These are phyloP conservation scores for Paecilomyces fulvus DNA, from an alignment of 2,329 filamentous ascomycete species.

Conservation along the genomic window DNA sequence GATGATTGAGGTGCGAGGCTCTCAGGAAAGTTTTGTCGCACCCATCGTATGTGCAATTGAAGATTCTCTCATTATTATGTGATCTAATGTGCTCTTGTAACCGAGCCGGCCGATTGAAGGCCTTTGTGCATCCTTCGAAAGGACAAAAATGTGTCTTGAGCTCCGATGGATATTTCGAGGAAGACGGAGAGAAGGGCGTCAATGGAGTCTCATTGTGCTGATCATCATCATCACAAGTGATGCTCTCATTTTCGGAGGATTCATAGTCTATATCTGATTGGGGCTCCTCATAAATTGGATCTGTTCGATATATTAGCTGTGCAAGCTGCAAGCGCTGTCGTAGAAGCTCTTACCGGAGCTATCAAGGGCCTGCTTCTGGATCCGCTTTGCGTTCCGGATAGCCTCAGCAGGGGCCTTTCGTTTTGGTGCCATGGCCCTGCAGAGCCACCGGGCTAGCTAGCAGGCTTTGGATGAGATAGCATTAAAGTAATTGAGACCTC, in stretches of 20 bases:
- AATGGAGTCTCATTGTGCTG: slow-evolving; percentile 38
- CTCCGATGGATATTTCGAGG: slow-evolving; percentile 50
- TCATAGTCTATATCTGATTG: slow-evolving; percentile 27
- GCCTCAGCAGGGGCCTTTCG: slow-evolving; percentile 23
- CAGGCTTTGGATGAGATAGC: neutral
- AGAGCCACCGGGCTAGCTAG: neutral
- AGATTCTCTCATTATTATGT: slow-evolving; percentile 78
- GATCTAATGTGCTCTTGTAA: slow-evolving; percentile 72
- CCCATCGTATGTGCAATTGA: slow-evolving; percentile 57
- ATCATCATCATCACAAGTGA: slow-evolving; percentile 16
- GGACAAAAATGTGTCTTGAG: slow-evolving; percentile 71
- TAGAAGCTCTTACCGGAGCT: slow-evolving; percentile 18
- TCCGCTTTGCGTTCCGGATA: slow-evolving; percentile 20
- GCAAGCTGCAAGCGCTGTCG: slow-evolving; percentile 24
- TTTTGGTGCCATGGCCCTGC: slow-evolving; percentile 26
- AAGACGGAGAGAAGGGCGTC: slow-evolving; percentile 44
- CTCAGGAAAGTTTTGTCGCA: slow-evolving; percentile 83
- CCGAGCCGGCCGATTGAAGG: slow-evolving; percentile 78
- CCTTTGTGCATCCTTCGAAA: slow-evolving; percentile 65
- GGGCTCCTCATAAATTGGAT: slow-evolving; percentile 24
- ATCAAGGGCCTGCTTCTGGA: slow-evolving; percentile 21
- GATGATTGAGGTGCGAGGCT: slow-evolving; percentile 76
- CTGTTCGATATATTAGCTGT: slow-evolving; percentile 32
- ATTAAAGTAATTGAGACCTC: slow-evolving; percentile 2
- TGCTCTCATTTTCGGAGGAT: slow-evolving; percentile 19